Evolutionary conservation across 2,329 filamentous ascomycete species (phyloP), one percentile per base, ranked within the genome.

Genomic region (Metarhizium album): DNA sequence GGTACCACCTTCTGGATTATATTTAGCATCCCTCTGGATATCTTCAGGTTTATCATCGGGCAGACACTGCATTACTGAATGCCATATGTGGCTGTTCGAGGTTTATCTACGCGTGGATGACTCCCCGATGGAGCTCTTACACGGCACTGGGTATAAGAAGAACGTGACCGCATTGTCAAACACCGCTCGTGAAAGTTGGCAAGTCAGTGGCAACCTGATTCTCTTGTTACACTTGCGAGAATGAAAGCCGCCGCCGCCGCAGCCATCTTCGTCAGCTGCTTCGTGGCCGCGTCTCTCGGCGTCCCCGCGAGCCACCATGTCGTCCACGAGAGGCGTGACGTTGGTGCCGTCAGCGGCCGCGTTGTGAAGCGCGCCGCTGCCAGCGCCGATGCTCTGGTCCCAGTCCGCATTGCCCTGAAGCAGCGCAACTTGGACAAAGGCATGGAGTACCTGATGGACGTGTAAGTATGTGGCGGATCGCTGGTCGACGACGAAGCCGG

Each of bases 341-440:
- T 51, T 2, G 29, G 16, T 9, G 29, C 42, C 16, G 49, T 55
- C 18, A 57, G 16, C 13, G 42, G 55, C 37, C 68, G 62, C 60
- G 52, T 52, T 13, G 16, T 13, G 4, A 63, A 59, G 54, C 52
- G 59, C 5, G 47, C 54, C 9, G 51, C 60, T 20, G 52, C 59
- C 6, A 45, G 52, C 33, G 47, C 50, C 13, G 46, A 48, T 14
- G 49, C 54, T 40, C 52, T 52, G n/a, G 53, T 72, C 8, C 66
- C 67, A 3, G 64, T 71, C 18, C 64, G 66, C 33, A 73, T 75
- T 47, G 73, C 71, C 4, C 62, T 75, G 38, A 60, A 66, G 35
- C 72, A 76, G 55, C 63, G 65, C 23, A 75, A 75, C 52, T 58
- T 76, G n/a, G 64, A 74, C 48, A 64, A 63, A 37, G 72, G 66